These are phyloP conservation scores for Citrus australasica DNA, from an alignment of 345 rosid genomes.

Conservation along the genomic window DNA sequence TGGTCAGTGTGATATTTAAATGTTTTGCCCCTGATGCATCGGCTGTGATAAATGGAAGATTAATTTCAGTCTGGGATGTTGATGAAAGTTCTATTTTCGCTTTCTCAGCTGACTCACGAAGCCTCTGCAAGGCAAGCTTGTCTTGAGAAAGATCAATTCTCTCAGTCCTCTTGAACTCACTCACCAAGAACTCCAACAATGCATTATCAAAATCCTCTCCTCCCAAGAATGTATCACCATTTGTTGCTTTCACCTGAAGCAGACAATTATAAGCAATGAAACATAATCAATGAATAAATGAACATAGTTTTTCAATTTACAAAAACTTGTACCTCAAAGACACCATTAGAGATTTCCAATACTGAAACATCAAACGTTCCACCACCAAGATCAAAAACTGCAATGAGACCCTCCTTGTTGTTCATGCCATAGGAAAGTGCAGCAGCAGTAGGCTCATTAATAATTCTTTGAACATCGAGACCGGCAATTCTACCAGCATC, in stretches of 20 bases:
- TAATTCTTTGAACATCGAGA: slow-evolving; percentile 82
- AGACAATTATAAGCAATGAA: neutral
- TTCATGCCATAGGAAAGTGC: slow-evolving; percentile 93
- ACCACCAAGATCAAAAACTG: slow-evolving; percentile 94
- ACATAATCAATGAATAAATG: neutral
- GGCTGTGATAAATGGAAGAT: slow-evolving; percentile 83
- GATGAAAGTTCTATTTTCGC: slow-evolving; percentile 91
- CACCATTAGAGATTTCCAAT: slow-evolving; percentile 90
- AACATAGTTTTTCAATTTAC: neutral
- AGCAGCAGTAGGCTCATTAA: slow-evolving; percentile 94
- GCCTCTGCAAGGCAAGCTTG: slow-evolving; percentile 88
- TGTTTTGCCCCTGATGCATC: slow-evolving; percentile 86
- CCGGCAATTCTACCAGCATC: slow-evolving; percentile 96
- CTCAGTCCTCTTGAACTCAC: slow-evolving; percentile 72
- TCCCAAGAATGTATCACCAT: slow-evolving; percentile 94
- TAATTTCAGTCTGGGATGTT: slow-evolving; percentile 77
- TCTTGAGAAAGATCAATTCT: slow-evolving; percentile 73
- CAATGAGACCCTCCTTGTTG: slow-evolving; percentile 89
- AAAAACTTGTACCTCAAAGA: slow-evolving; percentile 57
- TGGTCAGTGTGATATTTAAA: slow-evolving; percentile 70
- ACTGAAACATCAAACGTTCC: slow-evolving; percentile 87
- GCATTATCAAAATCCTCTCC: slow-evolving; percentile 93
- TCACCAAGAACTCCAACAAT: slow-evolving; percentile 67
- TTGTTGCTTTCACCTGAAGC: slow-evolving; percentile 85
- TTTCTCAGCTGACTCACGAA: slow-evolving; percentile 87